Percentiles rank a stretch among this genome's conserved stretches.
Evolutionary conservation across 2,329 filamentous ascomycete species (phyloP).

Genomic region (Aspergillus fumigatus): DNA sequence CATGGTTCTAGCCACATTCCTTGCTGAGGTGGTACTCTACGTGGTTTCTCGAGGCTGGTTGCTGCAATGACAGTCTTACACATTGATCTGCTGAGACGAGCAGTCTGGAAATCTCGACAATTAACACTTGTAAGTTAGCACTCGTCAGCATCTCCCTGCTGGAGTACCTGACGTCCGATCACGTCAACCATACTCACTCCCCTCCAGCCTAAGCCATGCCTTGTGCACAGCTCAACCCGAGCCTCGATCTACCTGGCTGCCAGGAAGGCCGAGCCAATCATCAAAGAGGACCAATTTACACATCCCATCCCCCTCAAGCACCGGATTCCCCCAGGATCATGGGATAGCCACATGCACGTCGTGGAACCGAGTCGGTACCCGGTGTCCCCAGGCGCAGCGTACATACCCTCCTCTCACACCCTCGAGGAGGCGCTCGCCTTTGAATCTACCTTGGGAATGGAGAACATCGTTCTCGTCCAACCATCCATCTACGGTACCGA

Average conservation of each 20-base stretch:
- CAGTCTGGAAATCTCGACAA: slow-evolving; percentile 1
- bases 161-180: background rate
- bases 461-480: slow-evolving; percentile 57
- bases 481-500: slow-evolving; percentile 59
- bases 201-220: slow-evolving; percentile 17
- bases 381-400: slow-evolving; percentile 46
- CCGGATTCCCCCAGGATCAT: slow-evolving; percentile 38
- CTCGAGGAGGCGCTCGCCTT: slow-evolving; percentile 50
- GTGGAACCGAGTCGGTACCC: slow-evolving; percentile 52
- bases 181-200: slow-evolving; percentile 22
- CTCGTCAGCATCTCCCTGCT: background rate
- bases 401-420: slow-evolving; percentile 48
- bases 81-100: slow-evolving; percentile 7
- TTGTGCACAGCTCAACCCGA: slow-evolving; percentile 12
- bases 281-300: slow-evolving; percentile 2
- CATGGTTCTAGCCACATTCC: background rate
- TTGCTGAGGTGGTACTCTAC: background rate
- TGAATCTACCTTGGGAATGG: slow-evolving; percentile 48
- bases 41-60: background rate
- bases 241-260: slow-evolving; percentile 12
- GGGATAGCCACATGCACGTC: slow-evolving; percentile 63
- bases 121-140: slow-evolving; percentile 7
- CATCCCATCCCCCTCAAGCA: slow-evolving; percentile 13
- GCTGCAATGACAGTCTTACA: slow-evolving; percentile 8
- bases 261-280: slow-evolving; percentile 4